Conservation (phyloP, 805 yeast species). For the Pichia heedii region DNA sequence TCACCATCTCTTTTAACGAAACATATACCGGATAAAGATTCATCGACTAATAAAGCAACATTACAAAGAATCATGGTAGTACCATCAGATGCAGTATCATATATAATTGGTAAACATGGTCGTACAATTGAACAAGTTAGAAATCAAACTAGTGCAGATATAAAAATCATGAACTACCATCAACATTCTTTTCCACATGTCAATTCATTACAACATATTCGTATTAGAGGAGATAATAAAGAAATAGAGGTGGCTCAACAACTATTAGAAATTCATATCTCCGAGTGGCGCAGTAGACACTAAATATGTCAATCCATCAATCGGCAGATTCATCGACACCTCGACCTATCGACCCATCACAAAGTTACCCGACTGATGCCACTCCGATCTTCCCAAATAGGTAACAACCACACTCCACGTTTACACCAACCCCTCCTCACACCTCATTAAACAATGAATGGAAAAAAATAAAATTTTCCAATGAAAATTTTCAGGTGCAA, state of each 20-base stretch:
- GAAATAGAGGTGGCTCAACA: not conserved
- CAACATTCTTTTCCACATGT: not conserved
- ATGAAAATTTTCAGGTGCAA: too few relatives aligned
- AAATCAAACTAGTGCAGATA: not conserved
- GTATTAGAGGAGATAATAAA: not conserved
- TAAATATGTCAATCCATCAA: too few relatives aligned
- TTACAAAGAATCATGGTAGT: not conserved
- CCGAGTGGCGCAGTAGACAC: not conserved
- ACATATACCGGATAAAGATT: too few relatives aligned
- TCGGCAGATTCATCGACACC: too few relatives aligned
- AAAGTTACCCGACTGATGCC: not conserved
- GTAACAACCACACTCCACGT: too few relatives aligned
- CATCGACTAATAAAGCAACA: too few relatives aligned
- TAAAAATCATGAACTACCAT: not conserved
- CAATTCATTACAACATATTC: not conserved
- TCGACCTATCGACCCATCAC: not conserved
- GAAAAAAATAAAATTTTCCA: too few relatives aligned
- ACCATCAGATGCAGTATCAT: not conserved
- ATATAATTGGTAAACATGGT: not conserved
- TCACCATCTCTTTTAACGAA: too few relatives aligned
- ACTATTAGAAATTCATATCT: not conserved
- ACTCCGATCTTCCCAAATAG: too few relatives aligned
- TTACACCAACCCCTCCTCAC: too few relatives aligned
- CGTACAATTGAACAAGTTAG: not conserved
- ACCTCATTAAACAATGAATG: too few relatives aligned